Evolutionary conservation across 2,329 filamentous ascomycete genomes (phyloP), one percentile per base, ranked within the genome.

Genomic region (Fusarium buharicum): DNA sequence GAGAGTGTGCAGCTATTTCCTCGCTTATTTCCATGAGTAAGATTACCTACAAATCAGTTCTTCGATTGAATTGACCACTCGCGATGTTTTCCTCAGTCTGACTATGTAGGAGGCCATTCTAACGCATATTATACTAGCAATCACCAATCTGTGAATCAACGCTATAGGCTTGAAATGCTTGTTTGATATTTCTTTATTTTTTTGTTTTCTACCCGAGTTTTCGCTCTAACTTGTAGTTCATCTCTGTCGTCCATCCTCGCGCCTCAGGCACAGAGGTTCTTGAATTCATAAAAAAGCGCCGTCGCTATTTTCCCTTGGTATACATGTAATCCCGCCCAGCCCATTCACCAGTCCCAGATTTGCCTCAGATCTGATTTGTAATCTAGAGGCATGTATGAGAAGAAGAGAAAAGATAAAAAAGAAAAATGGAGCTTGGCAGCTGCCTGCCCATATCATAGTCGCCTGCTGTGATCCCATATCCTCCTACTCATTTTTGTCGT

Each of bases 231-330:
- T 43, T 55, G 18, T 34, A 40, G 14, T 45, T 48, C 41, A 39
- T 65, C 45, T 57, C 46, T 62, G 28, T 64, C 54, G 12, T 54
- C 49, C 43, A 60, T 59, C 55, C 48, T 59, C 41, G 38, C 62
- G 58, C 62, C 48, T 48, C 62, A 48, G 55, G 45, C 62, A 56
- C 52, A 20, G 45, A 55, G 20, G 27, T 28, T 37, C 31, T 46
- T 46, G 30, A 66, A 63, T 37, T 66, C 50, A 55, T 55, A 38
- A 55, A 62, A 63, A 62, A 63, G 64, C 62, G 59, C 62, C 62
- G 12, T 66, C 59, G 62, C 62, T 66, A 22, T 63, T 65, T 52
- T 62, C 14, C 52, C 53, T 52, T 64, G 62, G 48, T 64, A 64
- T 64, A 59, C 56, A 59, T 46, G 20, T 12, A 62, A 58, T 62